Percentiles rank a stretch among this genome's conserved stretches.
Evolutionary conservation across 306 rosid species (phyloP).

Genomic region (Malus sylvestris): DNA sequence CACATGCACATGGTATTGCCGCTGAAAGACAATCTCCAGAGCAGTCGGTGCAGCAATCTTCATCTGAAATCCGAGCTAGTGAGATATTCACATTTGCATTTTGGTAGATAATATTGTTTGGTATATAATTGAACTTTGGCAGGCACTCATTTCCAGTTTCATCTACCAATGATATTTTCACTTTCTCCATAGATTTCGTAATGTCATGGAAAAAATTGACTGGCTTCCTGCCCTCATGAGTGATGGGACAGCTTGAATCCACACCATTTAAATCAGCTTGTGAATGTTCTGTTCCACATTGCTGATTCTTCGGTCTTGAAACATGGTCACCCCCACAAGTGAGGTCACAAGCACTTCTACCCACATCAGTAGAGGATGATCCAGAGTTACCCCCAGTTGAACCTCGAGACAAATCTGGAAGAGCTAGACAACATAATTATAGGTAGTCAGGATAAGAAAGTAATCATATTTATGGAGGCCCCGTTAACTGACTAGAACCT

Average conservation of each 20-base stretch:
- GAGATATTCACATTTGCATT: conserved; percentile 68
- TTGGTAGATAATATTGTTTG: conserved; percentile 58
- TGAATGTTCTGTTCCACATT: background rate
- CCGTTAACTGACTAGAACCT: no score
- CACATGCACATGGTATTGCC: conserved; percentile 77
- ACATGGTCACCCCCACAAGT: background rate
- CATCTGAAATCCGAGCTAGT: conserved; percentile 77
- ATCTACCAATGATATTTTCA: conserved; percentile 53
- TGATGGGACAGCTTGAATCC: conserved; percentile 15
- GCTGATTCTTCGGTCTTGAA: conserved; percentile 5
- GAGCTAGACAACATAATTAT: conserved; percentile 7
- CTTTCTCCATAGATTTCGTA: conserved; percentile 67
- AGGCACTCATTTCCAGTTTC: conserved; percentile 42
- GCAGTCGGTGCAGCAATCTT: conserved; percentile 67
- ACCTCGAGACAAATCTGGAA: conserved; percentile 13
- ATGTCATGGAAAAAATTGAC: conserved; percentile 37
- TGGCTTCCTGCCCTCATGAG: conserved; percentile 17
- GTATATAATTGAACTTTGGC: conserved; percentile 74
- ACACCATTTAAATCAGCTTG: conserved; percentile 5
- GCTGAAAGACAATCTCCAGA: conserved; percentile 64
- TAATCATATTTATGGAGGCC: background rate
- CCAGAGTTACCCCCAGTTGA: conserved; percentile 5
- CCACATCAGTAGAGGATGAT: conserved; percentile 5
- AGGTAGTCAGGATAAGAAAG: background rate
- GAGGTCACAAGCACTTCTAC: background rate